Evolutionary conservation across 1,284 basidiomycete genomes (phyloP).

Genomic region (Puccinia brachypodii): DNA sequence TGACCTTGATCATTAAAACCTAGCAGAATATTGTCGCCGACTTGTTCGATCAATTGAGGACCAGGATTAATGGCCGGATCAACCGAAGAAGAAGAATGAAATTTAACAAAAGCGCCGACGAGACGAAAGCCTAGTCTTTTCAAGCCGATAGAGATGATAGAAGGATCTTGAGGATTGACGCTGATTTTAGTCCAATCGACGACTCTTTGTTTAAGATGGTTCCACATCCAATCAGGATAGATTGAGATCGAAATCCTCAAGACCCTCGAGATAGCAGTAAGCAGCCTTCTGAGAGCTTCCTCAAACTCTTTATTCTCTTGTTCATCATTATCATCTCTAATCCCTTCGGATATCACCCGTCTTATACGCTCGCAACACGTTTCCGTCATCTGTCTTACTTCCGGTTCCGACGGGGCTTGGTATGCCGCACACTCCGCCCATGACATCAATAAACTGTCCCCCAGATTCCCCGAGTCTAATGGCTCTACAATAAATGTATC

Average conservation of each 20-base stretch:
- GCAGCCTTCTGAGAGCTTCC: not conserved
- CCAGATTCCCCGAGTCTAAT: slow-evolving; percentile 2
- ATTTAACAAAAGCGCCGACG: slow-evolving; percentile 24
- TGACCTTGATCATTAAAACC: slow-evolving; percentile 14
- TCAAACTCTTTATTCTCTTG: not conserved
- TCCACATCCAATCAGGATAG: slow-evolving; percentile 20
- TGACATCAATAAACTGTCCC: slow-evolving; percentile 11
- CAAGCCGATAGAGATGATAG: slow-evolving; percentile 16
- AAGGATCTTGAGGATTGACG: not conserved
- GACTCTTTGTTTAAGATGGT: not conserved
- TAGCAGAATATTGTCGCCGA: slow-evolving; percentile 7
- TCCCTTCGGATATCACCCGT: not conserved
- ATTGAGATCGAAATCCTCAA: slow-evolving; percentile 10
- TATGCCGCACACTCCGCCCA: slow-evolving; percentile 25
- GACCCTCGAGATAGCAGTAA: slow-evolving; percentile 26
- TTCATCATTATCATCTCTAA: not conserved
- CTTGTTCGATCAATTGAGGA: slow-evolving; percentile 12
- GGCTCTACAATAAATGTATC: slow-evolving; percentile 15
- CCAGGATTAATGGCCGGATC: not conserved
- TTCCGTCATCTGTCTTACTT: slow-evolving; percentile 27
- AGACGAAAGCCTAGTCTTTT: slow-evolving; percentile 23
- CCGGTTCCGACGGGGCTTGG: slow-evolving; percentile 9
- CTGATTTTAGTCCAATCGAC: slow-evolving; percentile 11
- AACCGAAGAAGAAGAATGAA: not conserved
- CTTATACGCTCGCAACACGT: slow-evolving; percentile 8